These are phyloP conservation scores for Senecio squalidus DNA, from an alignment of 140 eudicot species.

Conservation along the genomic window DNA sequence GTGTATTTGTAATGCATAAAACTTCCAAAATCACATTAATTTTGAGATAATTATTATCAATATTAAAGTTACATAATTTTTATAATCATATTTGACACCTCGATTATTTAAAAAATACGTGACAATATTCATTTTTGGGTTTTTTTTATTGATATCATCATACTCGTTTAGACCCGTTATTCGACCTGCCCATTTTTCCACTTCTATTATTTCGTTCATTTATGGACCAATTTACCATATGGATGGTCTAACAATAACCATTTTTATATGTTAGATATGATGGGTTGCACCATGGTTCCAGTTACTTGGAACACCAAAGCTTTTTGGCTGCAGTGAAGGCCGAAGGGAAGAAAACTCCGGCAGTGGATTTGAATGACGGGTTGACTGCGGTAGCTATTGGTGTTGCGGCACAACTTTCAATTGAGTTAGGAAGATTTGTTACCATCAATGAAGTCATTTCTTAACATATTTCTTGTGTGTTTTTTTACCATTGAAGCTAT, in stretches of 20 bases:
- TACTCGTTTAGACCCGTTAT: no score
- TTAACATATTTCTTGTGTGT: background rate
- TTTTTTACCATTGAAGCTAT: constrained; percentile 4
- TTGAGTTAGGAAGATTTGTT: constrained; percentile 82
- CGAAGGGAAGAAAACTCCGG: constrained; percentile 52
- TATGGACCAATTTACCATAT: background rate
- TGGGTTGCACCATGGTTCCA: constrained; percentile 98
- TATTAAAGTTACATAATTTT: background rate
- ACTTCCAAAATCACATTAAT: no score
- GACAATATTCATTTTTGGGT: no score
- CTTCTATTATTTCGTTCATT: background rate
- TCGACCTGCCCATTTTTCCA: background rate
- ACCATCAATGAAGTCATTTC: constrained; percentile 69
- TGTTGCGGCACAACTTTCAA: constrained; percentile 92
- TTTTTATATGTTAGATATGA: constrained; percentile 54
- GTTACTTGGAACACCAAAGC: constrained; percentile 84
- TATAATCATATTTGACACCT: background rate
- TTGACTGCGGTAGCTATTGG: constrained; percentile 91
- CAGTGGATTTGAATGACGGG: constrained; percentile 80
- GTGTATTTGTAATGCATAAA: no score
- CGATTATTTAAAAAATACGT: no score
- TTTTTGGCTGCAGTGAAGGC: constrained; percentile 64
- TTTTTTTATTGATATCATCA: no score
- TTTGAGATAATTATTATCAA: no score
- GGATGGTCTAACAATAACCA: background rate